A percentile compares a stretch with the other conserved stretches of the same genome.
These are phyloP conservation scores for Geranium rotundifolium DNA, from an alignment of 345 rosid genomes.

Conservation along the genomic window DNA sequence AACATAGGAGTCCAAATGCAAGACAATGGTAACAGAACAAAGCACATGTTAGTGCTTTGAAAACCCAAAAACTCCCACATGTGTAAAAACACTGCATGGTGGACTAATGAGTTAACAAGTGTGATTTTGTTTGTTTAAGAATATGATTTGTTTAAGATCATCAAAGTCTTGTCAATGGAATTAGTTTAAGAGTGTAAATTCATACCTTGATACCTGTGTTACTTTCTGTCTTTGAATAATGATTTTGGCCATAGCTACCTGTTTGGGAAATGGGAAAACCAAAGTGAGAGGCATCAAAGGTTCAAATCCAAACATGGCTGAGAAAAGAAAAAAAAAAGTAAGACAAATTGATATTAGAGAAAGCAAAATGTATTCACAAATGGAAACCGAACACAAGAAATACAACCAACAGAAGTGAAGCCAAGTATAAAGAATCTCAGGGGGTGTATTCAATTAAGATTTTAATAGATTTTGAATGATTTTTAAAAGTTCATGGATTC, in stretches of 20 bases:
- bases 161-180: background rate
- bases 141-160: too few species aligned
- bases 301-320: conserved; percentile 3
- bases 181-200: too few species aligned
- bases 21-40: too few species aligned
- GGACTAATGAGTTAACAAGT: background rate
- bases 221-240: conserved; percentile 16
- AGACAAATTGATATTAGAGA: too few species aligned
- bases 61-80: too few species aligned
- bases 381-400: conserved; percentile 1
- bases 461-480: too few species aligned
- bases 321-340: background rate
- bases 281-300: conserved; percentile 2
- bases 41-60: too few species aligned
- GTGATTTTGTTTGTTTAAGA: background rate
- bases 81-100: background rate
- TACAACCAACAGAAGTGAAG: too few species aligned
- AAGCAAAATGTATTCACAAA: background rate
- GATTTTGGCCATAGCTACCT: conserved; percentile 28
- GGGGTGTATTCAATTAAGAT: too few species aligned
- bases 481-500: too few species aligned
- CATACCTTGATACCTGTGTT: conserved; percentile 15
- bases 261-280: conserved; percentile 19
- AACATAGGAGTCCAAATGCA: background rate
- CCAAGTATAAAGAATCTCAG: too few species aligned